Percentiles rank a stretch among this genome's conserved stretches.
Evolutionary conservation across 768 basidiomycete species (phyloP).

Genomic region (Suillus lakei): DNA sequence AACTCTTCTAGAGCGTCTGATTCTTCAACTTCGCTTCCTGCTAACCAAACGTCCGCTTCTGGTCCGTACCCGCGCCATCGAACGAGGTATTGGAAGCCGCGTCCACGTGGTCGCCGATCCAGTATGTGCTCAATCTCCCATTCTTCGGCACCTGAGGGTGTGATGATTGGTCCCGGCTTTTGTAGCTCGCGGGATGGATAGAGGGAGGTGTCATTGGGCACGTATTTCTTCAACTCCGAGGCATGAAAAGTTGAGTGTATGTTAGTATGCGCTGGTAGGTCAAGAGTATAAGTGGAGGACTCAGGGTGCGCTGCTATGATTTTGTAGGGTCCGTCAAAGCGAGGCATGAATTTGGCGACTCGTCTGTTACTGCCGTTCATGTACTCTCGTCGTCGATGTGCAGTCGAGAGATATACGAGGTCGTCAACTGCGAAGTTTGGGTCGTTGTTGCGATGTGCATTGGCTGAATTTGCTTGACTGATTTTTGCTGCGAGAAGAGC

Average conservation of each 20-base stretch:
- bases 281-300: constrained; percentile 19
- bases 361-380: constrained; percentile 3
- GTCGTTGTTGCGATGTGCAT: constrained; percentile 9
- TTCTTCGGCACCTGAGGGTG: constrained; percentile 15
- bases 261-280: constrained; percentile 17
- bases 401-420: neutral
- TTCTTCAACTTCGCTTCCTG: constrained; percentile 25
- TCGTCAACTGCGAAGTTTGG: constrained; percentile 14
- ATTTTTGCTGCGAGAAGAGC: constrained; percentile 37
- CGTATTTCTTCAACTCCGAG: constrained; percentile 9
- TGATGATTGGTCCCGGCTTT: constrained; percentile 17
- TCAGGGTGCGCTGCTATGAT: constrained; percentile 10
- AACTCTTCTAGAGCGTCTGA: constrained; percentile 26
- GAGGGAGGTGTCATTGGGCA: constrained; percentile 17
- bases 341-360: constrained; percentile 25
- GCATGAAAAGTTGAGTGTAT: constrained; percentile 20
- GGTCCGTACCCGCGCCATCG: constrained; percentile 37
- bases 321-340: constrained; percentile 20
- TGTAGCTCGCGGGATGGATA: constrained; percentile 15
- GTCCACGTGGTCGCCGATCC: constrained; percentile 2
- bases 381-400: constrained; percentile 12
- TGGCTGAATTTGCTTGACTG: constrained; percentile 22
- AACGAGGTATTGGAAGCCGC: constrained; percentile 22
- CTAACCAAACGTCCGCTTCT: constrained; percentile 35
- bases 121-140: constrained; percentile 21